A percentile compares a stretch with the other conserved stretches of the same genome.
phyloP scores from a whole-genome alignment of 805 yeast genomes.

The Lipomyces yamanashiensis region DNA sequence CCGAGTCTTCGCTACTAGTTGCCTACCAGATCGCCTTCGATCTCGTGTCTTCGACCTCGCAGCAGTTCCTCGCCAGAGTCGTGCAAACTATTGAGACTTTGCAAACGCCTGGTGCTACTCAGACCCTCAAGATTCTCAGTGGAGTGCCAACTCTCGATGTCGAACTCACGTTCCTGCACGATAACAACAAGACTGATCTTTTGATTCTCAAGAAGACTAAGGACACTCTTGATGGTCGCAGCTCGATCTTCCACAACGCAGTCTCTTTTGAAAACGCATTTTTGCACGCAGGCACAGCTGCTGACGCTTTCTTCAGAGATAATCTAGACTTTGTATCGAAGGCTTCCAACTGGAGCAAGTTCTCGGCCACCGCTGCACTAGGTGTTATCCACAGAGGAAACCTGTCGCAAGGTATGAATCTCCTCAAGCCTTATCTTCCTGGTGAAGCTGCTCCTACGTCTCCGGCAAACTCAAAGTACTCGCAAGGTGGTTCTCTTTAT shows the following conservation, averaged over 20 bases:
- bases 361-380: slow-evolving; percentile 95
- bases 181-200: slow-evolving; percentile 85
- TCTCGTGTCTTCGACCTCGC: slow-evolving; percentile 87
- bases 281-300: slow-evolving; percentile 95
- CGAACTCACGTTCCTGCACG: slow-evolving; percentile 82
- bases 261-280: slow-evolving; percentile 93
- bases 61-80: slow-evolving; percentile 71
- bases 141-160: slow-evolving; percentile 95
- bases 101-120: slow-evolving; percentile 36
- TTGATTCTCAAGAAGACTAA: slow-evolving; percentile 81
- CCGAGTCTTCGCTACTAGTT: slow-evolving; percentile 55
- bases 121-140: slow-evolving; percentile 71
- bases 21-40: slow-evolving; percentile 96
- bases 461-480: slow-evolving; percentile 52
- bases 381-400: slow-evolving; percentile 98
- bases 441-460: slow-evolving; percentile 55
- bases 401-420: slow-evolving; percentile 83
- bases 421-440: slow-evolving; percentile 89
- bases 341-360: slow-evolving; percentile 98
- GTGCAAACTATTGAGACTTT: slow-evolving; percentile 46
- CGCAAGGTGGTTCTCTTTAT: slow-evolving; percentile 93
- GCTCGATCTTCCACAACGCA: slow-evolving; percentile 93
- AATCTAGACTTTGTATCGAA: slow-evolving; percentile 95
- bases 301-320: slow-evolving; percentile 85
- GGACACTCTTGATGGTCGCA: slow-evolving; percentile 82